These are phyloP conservation scores for Pisolithus tinctorius DNA, from an alignment of 768 basidiomycete genomes.

Conservation along the genomic window DNA sequence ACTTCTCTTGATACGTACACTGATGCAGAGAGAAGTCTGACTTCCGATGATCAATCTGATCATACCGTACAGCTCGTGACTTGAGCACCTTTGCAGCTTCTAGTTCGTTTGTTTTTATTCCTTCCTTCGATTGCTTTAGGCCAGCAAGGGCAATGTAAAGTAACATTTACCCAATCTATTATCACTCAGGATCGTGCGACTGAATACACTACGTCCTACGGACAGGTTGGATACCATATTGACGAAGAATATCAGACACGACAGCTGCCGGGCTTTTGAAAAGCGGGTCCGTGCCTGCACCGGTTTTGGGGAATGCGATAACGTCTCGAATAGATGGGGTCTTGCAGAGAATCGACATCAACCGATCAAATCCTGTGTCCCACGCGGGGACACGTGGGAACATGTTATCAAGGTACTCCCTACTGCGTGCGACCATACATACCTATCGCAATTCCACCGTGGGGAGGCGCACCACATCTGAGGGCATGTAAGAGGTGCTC, in stretches of 20 bases:
- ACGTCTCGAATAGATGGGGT: slow-evolving; percentile 88
- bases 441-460: slow-evolving; percentile 93
- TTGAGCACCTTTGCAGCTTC: slow-evolving; percentile 7
- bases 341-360: slow-evolving; percentile 87
- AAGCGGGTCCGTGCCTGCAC: slow-evolving; percentile 74
- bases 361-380: slow-evolving; percentile 76
- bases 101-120: slow-evolving; percentile 5
- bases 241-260: slow-evolving; percentile 42
- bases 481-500: slow-evolving; percentile 82
- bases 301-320: slow-evolving; percentile 94
- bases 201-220: slow-evolving; percentile 2
- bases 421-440: slow-evolving; percentile 16
- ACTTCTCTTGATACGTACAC: slow-evolving; percentile 17
- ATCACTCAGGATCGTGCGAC: background rate
- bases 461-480: slow-evolving; percentile 87
- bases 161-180: background rate
- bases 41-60: slow-evolving; percentile 20
- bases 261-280: slow-evolving; percentile 81
- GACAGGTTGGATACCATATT: slow-evolving; percentile 53
- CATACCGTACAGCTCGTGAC: slow-evolving; percentile 20
- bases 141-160: slow-evolving; percentile 6
- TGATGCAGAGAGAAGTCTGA: slow-evolving; percentile 15
- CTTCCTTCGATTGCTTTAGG: background rate
- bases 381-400: background rate
- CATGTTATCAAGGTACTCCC: slow-evolving; percentile 4